Evolutionary conservation across 208 protist genomes (phyloP).

Genomic region (Zelonia costaricensis): DNA sequence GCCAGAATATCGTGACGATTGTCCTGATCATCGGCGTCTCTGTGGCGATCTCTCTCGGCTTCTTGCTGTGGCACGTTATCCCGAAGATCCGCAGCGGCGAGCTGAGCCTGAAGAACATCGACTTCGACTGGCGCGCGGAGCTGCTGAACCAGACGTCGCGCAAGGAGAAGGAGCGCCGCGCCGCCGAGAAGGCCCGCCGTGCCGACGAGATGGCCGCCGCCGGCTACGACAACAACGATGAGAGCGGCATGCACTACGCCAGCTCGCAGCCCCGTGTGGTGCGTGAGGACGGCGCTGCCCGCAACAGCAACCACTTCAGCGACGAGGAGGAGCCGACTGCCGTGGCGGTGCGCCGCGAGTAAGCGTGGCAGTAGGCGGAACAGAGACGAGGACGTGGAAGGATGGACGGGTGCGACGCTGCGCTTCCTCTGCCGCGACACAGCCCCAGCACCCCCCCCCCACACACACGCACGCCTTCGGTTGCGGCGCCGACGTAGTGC

Average conservation of each 20-base stretch:
- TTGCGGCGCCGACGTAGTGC: no score
- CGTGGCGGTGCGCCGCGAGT: slow-evolving; percentile 13
- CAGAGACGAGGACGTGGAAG: background rate
- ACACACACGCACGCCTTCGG: no score
- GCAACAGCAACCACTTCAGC: background rate
- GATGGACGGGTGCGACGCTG: no score
- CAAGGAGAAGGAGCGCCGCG: slow-evolving; percentile 28
- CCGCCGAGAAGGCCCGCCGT: slow-evolving; percentile 22
- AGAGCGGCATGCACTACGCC: slow-evolving; percentile 1
- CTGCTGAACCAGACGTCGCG: slow-evolving; percentile 42
- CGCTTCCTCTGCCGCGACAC: no score
- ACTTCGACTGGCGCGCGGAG: slow-evolving; percentile 53
- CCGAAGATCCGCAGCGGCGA: slow-evolving; percentile 42
- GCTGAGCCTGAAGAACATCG: slow-evolving; percentile 35
- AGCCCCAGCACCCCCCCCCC: no score
- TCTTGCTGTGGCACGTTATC: slow-evolving; percentile 25
- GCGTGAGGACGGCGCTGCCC: background rate
- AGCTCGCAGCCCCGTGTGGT: slow-evolving; percentile 14
- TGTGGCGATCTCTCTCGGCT: slow-evolving; percentile 20
- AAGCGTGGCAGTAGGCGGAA: background rate
- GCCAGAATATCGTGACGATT: slow-evolving; percentile 42
- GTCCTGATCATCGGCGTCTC: slow-evolving; percentile 47
- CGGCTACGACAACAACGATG: background rate
- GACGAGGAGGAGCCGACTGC: background rate
- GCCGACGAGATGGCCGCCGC: slow-evolving; percentile 17